These are phyloP conservation scores for Syncephalastrum contaminatum DNA, from an alignment of 371 early-diverging fungal genomes.

Conservation along the genomic window DNA sequence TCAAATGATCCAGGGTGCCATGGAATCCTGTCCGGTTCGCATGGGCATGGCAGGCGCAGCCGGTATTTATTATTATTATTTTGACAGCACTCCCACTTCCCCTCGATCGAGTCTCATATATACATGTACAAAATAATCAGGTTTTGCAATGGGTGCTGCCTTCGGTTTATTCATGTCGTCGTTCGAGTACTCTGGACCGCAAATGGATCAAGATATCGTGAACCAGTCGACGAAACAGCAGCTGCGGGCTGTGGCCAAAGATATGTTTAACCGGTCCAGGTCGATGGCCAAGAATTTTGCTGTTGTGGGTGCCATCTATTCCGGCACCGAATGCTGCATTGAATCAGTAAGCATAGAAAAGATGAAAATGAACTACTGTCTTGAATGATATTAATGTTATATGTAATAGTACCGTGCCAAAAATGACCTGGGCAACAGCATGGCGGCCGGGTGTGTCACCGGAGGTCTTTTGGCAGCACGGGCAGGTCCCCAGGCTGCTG, in stretches of 20 bases:
- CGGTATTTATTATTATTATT: conserved; percentile 41
- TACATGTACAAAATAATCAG: conserved; percentile 25
- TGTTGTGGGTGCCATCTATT: conserved; percentile 87
- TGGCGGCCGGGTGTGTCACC: conserved; percentile 91
- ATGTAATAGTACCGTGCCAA: conserved; percentile 85
- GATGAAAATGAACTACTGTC: neutral
- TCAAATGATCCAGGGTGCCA: conserved; percentile 44
- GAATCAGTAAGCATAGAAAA: conserved; percentile 68
- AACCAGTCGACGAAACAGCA: conserved; percentile 77
- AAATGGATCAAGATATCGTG: conserved; percentile 51
- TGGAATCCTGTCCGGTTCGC: conserved; percentile 80
- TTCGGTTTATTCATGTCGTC: conserved; percentile 94
- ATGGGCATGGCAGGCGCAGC: conserved; percentile 71
- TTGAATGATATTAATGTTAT: conserved; percentile 1
- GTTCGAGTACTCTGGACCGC: conserved; percentile 74
- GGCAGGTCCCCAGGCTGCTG: conserved; percentile 78
- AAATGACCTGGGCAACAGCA: conserved; percentile 89
- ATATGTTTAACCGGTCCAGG: conserved; percentile 82
- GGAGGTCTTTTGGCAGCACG: conserved; percentile 86
- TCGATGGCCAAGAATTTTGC: conserved; percentile 95
- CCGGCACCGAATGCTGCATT: conserved; percentile 92
- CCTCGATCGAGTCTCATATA: neutral
- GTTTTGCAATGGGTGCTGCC: conserved; percentile 88
- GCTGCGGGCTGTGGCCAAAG: conserved; percentile 77
- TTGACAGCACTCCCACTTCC: too few relatives aligned